Conservation (phyloP, 768 basidiomycete species). For the Podaxis sp. region DNA sequence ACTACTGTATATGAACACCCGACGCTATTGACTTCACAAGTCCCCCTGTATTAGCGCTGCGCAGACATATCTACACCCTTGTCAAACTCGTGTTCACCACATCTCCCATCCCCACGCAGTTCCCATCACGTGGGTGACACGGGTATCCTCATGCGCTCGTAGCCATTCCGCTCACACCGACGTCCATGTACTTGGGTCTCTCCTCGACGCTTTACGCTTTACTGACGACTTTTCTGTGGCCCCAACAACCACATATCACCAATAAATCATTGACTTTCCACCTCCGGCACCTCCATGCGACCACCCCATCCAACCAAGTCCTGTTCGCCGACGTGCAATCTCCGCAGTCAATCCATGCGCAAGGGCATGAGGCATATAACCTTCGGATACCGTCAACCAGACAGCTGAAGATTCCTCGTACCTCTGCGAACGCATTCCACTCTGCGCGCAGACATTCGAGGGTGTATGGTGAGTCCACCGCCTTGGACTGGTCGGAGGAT, state of each 20-base stretch:
- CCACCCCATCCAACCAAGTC: constrained; percentile 50
- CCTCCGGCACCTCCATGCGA: constrained; percentile 64
- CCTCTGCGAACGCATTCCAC: constrained; percentile 42
- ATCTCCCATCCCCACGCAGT: background rate
- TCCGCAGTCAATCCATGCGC: constrained; percentile 15
- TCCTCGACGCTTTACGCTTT: constrained; percentile 40
- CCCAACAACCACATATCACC: constrained; percentile 26
- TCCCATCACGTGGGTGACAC: constrained; percentile 1
- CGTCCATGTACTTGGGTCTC: constrained; percentile 33
- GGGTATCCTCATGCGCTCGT: background rate
- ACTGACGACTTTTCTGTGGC: constrained; percentile 41
- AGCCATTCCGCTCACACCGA: background rate
- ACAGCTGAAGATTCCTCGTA: constrained; percentile 39
- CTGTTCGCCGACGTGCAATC: constrained; percentile 53
- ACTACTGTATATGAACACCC: too few species aligned
- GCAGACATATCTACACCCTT: too few species aligned
- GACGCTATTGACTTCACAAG: too few species aligned
- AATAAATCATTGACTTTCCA: constrained; percentile 46
- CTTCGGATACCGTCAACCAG: constrained; percentile 41
- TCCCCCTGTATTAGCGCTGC: too few species aligned
- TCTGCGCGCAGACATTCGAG: constrained; percentile 33
- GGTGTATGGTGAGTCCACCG: constrained; percentile 32
- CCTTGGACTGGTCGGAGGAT: constrained; percentile 60
- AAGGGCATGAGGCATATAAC: constrained; percentile 26
- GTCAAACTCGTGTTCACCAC: too few species aligned